A percentile compares a stretch with the other conserved stretches of the same genome.
phyloP scores from a whole-genome alignment of 2,329 filamentous ascomycete genomes.

The Claviceps humidiphila region DNA sequence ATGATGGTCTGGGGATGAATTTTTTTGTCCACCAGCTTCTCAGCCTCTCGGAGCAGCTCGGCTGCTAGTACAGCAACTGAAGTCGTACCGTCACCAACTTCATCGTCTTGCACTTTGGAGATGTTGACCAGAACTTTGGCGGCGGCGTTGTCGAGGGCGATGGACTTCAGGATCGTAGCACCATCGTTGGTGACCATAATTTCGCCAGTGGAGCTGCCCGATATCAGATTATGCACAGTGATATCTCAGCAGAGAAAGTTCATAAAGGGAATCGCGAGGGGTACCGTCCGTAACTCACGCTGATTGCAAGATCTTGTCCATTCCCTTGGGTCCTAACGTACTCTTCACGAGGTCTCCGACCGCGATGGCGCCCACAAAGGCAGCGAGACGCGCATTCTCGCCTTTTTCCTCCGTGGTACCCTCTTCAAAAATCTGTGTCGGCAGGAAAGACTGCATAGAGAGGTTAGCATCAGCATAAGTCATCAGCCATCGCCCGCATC shows the following conservation, averaged over 20 bases:
- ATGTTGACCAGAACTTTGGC: slow-evolving; percentile 98
- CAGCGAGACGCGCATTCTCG: slow-evolving; percentile 96
- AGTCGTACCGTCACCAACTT: slow-evolving; percentile 95
- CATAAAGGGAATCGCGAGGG: neutral
- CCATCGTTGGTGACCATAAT: slow-evolving; percentile 99
- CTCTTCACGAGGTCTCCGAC: slow-evolving; percentile 97
- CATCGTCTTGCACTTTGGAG: slow-evolving; percentile 97
- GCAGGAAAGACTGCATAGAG: slow-evolving; percentile 50
- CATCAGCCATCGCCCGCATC: neutral
- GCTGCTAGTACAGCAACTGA: slow-evolving; percentile 94
- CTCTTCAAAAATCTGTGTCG: slow-evolving; percentile 95
- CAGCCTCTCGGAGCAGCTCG: slow-evolving; percentile 87
- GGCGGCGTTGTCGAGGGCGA: slow-evolving; percentile 94
- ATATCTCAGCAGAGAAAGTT: neutral
- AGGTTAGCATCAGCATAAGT: slow-evolving; percentile 9
- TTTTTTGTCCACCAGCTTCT: slow-evolving; percentile 95
- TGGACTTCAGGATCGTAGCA: slow-evolving; percentile 94
- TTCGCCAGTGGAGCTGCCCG: slow-evolving; percentile 70
- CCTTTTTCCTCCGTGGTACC: slow-evolving; percentile 96
- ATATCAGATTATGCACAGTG: slow-evolving; percentile 5
- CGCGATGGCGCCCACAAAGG: slow-evolving; percentile 95
- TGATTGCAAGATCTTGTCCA: slow-evolving; percentile 97
- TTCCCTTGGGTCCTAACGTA: slow-evolving; percentile 91
- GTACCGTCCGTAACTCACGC: slow-evolving; percentile 46
- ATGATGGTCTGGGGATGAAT: slow-evolving; percentile 99